Conservation (phyloP, 1,284 basidiomycete genomes). For the Austropuccinia psidii region DNA sequence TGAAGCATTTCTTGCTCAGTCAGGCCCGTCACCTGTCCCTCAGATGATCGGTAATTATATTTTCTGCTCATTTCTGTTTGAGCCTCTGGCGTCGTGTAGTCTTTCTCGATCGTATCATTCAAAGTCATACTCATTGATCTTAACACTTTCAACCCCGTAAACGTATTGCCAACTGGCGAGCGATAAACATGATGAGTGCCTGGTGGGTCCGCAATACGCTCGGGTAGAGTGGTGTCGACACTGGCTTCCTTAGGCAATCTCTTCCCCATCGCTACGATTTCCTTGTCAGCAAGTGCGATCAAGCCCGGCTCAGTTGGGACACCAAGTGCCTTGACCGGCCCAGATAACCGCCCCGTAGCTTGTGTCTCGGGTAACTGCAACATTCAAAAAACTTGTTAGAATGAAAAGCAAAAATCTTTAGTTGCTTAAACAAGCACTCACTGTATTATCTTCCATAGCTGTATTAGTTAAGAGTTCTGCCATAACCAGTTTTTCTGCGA, state of each 20-base stretch:
- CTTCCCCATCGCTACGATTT: conserved; percentile 14
- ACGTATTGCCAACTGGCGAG: neutral
- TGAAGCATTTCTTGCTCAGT: conserved; percentile 32
- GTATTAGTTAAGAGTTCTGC: conserved; percentile 19
- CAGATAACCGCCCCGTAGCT: conserved; percentile 21
- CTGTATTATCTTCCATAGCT: conserved; percentile 29
- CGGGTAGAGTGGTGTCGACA: conserved; percentile 24
- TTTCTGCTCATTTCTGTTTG: conserved; percentile 14
- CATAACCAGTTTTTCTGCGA: conserved; percentile 13
- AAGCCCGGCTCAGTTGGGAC: neutral
- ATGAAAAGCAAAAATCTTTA: too few species aligned
- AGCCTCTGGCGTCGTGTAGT: conserved; percentile 31
- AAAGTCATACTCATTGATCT: conserved; percentile 32
- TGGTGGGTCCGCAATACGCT: conserved; percentile 20
- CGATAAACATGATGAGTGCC: conserved; percentile 7
- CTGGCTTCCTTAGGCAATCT: neutral
- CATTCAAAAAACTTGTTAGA: too few species aligned
- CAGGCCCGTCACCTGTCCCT: conserved; percentile 7
- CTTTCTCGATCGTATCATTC: conserved; percentile 27
- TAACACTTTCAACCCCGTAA: conserved; percentile 9
- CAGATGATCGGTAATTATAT: neutral
- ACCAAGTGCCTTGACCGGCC: conserved; percentile 11
- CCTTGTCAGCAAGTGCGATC: neutral
- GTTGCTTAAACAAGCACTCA: too few species aligned
- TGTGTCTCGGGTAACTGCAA: conserved; percentile 27